A percentile compares a stretch with the other conserved stretches of the same genome.
Evolutionary conservation across 306 rosid genomes (phyloP).

Genomic region (Gastrolobium villosum): DNA sequence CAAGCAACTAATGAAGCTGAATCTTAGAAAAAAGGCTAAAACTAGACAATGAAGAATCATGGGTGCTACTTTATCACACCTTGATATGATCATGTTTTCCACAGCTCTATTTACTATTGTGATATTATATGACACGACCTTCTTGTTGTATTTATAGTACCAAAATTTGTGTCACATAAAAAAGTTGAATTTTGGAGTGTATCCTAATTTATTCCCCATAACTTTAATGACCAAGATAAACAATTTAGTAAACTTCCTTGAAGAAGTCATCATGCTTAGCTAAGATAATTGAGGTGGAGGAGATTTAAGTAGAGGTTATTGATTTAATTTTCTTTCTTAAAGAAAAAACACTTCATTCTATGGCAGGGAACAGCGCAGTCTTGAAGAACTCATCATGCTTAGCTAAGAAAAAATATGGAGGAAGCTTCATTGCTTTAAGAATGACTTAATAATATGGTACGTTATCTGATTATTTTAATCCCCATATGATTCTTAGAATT

Average conservation of each 20-base stretch:
- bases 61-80: constrained; percentile 29
- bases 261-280: constrained; percentile 29
- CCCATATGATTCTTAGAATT: not conserved
- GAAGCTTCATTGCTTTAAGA: constrained; percentile 15
- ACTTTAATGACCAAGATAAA: constrained; percentile 9
- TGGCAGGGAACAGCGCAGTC: constrained; percentile 40
- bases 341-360: constrained; percentile 20
- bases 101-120: constrained; percentile 17
- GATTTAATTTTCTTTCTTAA: not conserved
- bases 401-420: not conserved
- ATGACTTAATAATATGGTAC: not conserved
- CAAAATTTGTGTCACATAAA: constrained; percentile 10
- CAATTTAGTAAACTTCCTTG: constrained; percentile 36
- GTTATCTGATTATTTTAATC: not conserved
- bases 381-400: not conserved
- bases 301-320: constrained; percentile 14
- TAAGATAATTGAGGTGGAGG: constrained; percentile 26
- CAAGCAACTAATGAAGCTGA: constrained; percentile 39
- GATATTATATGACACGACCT: constrained; percentile 1
- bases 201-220: no score
- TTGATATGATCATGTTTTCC: constrained; percentile 29
- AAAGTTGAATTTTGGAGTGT: constrained; percentile 24
- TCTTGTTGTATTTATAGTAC: constrained; percentile 37
- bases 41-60: constrained; percentile 57
- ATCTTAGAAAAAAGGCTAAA: constrained; percentile 51